Base-by-base conservation (phyloP, 352 stramenopile species). In the Thalassiosira exigua region DNA sequence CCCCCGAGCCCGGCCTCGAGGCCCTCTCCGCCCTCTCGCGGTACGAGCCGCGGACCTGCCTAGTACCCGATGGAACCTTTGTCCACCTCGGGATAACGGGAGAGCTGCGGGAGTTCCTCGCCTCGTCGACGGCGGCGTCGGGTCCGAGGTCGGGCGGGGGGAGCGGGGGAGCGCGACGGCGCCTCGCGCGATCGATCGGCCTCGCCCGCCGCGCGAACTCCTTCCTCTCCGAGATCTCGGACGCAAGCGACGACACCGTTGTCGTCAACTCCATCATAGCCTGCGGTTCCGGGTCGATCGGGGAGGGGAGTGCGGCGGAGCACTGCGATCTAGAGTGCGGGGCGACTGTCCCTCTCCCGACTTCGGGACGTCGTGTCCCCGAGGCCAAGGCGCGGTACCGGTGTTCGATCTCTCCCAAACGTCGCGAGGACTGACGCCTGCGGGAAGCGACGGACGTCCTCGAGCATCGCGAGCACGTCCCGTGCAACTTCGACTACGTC, bases 71-170 rank as follows among this genome's bases (percentile, higher is more conserved):
- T n/a, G n/a, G n/a, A n/a, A n/a, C n/a, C n/a, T n/a, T n/a, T n/a
- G n/a, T n/a, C n/a, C n/a, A n/a, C n/a, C n/a, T n/a, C n/a, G n/a
- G n/a, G n/a, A n/a, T n/a, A n/a, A n/a, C n/a, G n/a, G n/a, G n/a
- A n/a, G n/a, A n/a, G n/a, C n/a, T n/a, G n/a, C n/a, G n/a, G n/a
- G n/a, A n/a, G n/a, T n/a, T 1, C 46, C 14, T 0, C 77, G 78
- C 66, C 26, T 85, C 4, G 24, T 85, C 1, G 42, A 44, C 39
- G 62, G 59, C 12, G 78, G 78, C 29, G 78, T 76, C 36, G 75
- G 81, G 69, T 70, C 81, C 60, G 53, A 53, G 19, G 19, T 4
- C 19, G 22, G 44, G 12, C 1, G 9, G 0, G 1, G 7, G n/a
- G 7, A 44, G 36, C 19, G 78, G 21, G 9, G 33, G 0, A 46